Base-by-base conservation (phyloP, 768 basidiomycete species). In the Tylopilus cervinicoccineus region DNA sequence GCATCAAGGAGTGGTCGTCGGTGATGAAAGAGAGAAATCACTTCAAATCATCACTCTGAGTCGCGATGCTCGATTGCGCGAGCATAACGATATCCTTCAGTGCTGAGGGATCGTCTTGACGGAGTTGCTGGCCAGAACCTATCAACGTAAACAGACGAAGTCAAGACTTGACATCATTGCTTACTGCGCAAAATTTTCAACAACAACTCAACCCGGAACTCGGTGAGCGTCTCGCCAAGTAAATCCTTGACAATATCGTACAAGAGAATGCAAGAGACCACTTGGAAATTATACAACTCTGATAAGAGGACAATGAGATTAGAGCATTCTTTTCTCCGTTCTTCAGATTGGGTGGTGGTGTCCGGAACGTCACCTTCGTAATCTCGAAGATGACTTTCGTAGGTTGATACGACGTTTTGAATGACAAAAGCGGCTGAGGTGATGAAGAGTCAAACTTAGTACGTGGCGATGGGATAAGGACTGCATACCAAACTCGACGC, bases 211-310 rank as follows among this genome's bases (percentile, higher is more conserved):
- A 96, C 88, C 27, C 80, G 77, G 50, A 88, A 80, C 65, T 97
- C 95, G 0, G 76, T 74, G 45, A 95, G 68, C 3, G 80, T 72
- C 6, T 71, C 71, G 1, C 77, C 70, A 39, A 98, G 72, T 38
- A 98, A 76, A 13, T 76, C 73, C 8, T 88, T 83, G 54, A 98
- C 84, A 40, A 97, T 65, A 61, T 97, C 96, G 68, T 93, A 98
- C 39, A 97, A 71, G n/a, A 98, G 75, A 11, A 86, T 70, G 48
- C 84, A 91, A 3, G 90, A 90, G 45, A 98, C 79, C 20, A 97
- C 90, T 69, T 93, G 89, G 62, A 97, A 93, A 63, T 97, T 97
- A 73, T 97, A 98, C 17, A 99, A 72, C 63, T 97, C 93, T 2
- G 92, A 88, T 19, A 97, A 69, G 20, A 98, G 77, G 1, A 90